Evolutionary conservation across 257 asterid genomes (phyloP).

Genomic region (Forsythia suspensa): DNA sequence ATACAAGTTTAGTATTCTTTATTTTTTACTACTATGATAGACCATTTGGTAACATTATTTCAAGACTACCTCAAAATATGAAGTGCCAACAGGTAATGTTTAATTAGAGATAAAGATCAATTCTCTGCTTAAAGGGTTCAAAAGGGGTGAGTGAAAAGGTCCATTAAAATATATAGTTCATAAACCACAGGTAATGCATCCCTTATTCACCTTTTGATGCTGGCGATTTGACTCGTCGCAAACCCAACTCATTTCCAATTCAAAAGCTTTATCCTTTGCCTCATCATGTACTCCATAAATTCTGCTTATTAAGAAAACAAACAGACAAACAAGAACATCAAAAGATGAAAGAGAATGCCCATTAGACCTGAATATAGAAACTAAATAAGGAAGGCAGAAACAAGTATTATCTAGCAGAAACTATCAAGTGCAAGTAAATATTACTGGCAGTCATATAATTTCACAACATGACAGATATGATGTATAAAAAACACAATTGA

Average conservation of each 20-base stretch:
- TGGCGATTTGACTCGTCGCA: constrained; percentile 93
- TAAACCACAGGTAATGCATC: neutral
- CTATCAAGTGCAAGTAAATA: neutral
- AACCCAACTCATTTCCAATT: constrained; percentile 95
- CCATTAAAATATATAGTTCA: neutral
- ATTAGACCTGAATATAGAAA: neutral
- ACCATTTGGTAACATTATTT: too few relatives aligned
- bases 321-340: neutral
- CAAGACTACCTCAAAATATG: too few relatives aligned
- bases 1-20: too few relatives aligned
- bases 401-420: neutral
- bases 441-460: neutral
- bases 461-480: neutral
- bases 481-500: neutral
- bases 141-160: neutral
- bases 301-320: constrained; percentile 40
- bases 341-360: neutral
- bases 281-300: constrained; percentile 92
- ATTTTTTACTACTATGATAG: too few relatives aligned
- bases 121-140: neutral
- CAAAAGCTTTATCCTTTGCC: constrained; percentile 98
- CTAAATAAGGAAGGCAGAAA: neutral
- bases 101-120: too few relatives aligned
- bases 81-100: too few relatives aligned
- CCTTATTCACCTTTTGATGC: constrained; percentile 74